Base-by-base conservation (phyloP, 768 basidiomycete species). In the Mycena capillaripes region DNA sequence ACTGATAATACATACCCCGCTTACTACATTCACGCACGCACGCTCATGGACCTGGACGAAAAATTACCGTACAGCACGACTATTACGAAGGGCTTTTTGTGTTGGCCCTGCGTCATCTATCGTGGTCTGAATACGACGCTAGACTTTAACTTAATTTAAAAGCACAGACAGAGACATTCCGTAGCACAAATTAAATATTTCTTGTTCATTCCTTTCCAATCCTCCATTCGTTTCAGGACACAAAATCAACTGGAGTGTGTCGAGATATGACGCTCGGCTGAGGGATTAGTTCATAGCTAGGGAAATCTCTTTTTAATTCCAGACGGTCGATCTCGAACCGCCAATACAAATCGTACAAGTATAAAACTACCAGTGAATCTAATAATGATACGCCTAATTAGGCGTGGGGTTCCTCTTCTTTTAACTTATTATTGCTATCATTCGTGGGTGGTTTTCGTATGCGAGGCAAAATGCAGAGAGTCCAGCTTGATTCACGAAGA, bases 101-200 rank as follows among this genome's bases (percentile, higher is more conserved):
- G 63, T 56, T 57, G 44, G 38, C 55, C 66, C 38, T 10, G 38
- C 38, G 7, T 27, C 30, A 6, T 34, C 62, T 32, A 60, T 66
- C 72, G 72, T 73, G 66, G 9, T 48, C 46, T 40, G 67, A 59
- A 34, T 72, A 68, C 72, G 69, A 34, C 25, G 27, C 64, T 70
- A 67, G 69, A 75, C 65, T 57, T 70, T 55, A 66, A 48, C 46
- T 71, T 75, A 71, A 75, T 75, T 75, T 71, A 71, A 66, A 62
- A 55, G 50, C 59, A 74, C 65, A 74, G n/a, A n/a, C n/a, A n/a
- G 30, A 73, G 73, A 75, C 70, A 64, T 65, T 75, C 69, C 40
- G 56, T 67, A 67, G 58, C 73, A 74, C 73, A 67, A 65, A 71
- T 68, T 61, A 69, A 60, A 70, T 66, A 60, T 71, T 74, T 72